A percentile compares a stretch with the other conserved stretches of the same genome.
These are phyloP conservation scores for Mortierella sp. DNA, from an alignment of 371 early-diverging fungal species.

Conservation along the genomic window DNA sequence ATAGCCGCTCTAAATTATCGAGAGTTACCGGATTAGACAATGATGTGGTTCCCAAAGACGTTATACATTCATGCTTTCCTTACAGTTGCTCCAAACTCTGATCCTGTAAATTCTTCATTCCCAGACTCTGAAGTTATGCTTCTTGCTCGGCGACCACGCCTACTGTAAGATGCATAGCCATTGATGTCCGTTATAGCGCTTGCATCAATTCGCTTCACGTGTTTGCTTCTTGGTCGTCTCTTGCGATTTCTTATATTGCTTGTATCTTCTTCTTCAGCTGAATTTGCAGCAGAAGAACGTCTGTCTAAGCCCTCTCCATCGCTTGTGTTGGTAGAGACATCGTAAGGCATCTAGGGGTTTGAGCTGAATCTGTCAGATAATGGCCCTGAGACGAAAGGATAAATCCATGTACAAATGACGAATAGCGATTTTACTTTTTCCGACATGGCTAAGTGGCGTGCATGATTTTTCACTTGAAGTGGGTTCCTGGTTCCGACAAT, in stretches of 20 bases:
- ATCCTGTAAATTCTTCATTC: slow-evolving; percentile 53
- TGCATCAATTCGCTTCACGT: slow-evolving; percentile 43
- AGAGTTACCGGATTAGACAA: neutral
- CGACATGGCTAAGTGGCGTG: slow-evolving; percentile 67
- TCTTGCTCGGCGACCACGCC: slow-evolving; percentile 27
- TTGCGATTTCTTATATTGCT: neutral
- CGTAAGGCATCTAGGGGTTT: slow-evolving; percentile 29
- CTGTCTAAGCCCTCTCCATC: slow-evolving; percentile 52
- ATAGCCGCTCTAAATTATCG: slow-evolving; percentile 41
- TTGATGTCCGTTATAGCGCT: slow-evolving; percentile 19
- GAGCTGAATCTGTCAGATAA: slow-evolving; percentile 58
- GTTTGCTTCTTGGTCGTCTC: slow-evolving; percentile 36
- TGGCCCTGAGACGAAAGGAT: neutral
- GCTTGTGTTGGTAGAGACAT: slow-evolving; percentile 48
- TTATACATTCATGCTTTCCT: slow-evolving; percentile 2
- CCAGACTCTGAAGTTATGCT: slow-evolving; percentile 52
- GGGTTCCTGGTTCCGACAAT: slow-evolving; percentile 70
- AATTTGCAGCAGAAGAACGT: slow-evolving; percentile 43
- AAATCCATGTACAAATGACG: neutral
- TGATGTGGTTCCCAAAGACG: neutral
- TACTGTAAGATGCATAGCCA: slow-evolving; percentile 15
- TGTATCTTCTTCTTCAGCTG: slow-evolving; percentile 37
- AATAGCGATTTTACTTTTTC: slow-evolving; percentile 58
- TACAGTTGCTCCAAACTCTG: slow-evolving; percentile 55
- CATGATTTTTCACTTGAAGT: slow-evolving; percentile 78